Evolutionary conservation across 352 stramenopile species (phyloP), one percentile per base, ranked within the genome.

Genomic region (Globisporangium cystogenes): DNA sequence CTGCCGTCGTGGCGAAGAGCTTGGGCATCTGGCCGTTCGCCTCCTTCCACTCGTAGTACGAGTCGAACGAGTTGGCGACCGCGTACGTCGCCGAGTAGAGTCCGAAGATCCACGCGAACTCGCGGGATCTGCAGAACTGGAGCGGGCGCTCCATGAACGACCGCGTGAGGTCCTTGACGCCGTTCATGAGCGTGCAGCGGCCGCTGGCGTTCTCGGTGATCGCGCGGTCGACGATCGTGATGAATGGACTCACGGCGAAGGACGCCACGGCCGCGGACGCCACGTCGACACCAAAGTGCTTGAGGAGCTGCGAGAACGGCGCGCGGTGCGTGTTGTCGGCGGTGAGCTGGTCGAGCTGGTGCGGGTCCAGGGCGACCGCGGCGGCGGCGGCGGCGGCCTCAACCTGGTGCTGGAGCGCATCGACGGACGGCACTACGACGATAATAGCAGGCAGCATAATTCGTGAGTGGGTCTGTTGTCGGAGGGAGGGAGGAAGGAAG

Each of bases 51-150:
- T 96, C 85, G 52, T 83, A 96, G 40, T 87, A 59, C n/a, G 87
- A 91, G 60, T 95, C 86, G n/a, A 91, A 72, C 18, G 63, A 57
- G 57, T 96, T 96, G 33, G 87, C 87, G 18, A 68, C 84, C 46
- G 82, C 67, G 74, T 96, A 96, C 40, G 87, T 96, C 39, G 83
- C 76, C 24, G 74, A 80, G 70, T 96, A 96, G 41, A 96, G 78
- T 3, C 85, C 86, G 52, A 87, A 96, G 48, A 96, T 87, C 53
- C 95, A 70, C 26, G 82, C 59, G 60, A 96, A 96, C 67, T 96
- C 86, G 26, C 82, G 82, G 44, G 82, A 78, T 41, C 72, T 71
- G 43, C 95, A 49, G 64, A 96, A 96, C 53, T 77, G 68, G 35
- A 96, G 51, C 15, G 86, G 86, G 42, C 82, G 66, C 43, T 72